Conservation (phyloP, 75 land plant genomes). For the Sequoiadendron giganteum region DNA sequence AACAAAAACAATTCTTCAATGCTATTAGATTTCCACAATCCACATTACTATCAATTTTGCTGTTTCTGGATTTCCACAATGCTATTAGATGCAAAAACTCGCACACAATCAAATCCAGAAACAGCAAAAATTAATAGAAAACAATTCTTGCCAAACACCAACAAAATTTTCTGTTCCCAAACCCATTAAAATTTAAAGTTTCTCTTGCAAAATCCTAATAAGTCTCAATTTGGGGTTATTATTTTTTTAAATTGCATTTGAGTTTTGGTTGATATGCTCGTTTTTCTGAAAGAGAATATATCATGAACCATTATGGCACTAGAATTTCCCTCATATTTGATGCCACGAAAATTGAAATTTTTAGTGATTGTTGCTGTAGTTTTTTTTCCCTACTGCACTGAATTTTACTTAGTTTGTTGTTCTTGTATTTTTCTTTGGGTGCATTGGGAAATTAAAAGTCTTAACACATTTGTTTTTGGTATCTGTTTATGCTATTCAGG, state of each 20-base stretch:
- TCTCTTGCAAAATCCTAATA: neutral
- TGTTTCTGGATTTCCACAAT: no score
- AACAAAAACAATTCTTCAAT: no score
- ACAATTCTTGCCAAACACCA: neutral
- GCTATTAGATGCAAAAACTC: no score
- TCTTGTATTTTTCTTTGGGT: neutral
- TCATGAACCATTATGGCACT: neutral
- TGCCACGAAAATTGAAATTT: neutral
- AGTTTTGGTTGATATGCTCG: neutral
- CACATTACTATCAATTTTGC: no score
- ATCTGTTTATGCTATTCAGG: neutral
- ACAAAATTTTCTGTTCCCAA: neutral
- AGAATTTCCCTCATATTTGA: neutral
- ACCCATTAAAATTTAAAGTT: neutral
- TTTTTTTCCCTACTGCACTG: neutral
- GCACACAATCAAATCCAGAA: no score
- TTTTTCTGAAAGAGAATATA: neutral
- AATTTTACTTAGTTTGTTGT: neutral
- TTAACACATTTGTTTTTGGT: neutral
- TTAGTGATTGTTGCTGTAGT: neutral
- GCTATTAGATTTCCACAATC: no score
- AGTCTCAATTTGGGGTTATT: neutral
- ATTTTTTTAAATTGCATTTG: neutral
- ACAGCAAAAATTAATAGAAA: no score
- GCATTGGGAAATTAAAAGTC: neutral